These are phyloP conservation scores for Nemania sp. DNA, from an alignment of 2,329 filamentous ascomycete species.

Conservation along the genomic window DNA sequence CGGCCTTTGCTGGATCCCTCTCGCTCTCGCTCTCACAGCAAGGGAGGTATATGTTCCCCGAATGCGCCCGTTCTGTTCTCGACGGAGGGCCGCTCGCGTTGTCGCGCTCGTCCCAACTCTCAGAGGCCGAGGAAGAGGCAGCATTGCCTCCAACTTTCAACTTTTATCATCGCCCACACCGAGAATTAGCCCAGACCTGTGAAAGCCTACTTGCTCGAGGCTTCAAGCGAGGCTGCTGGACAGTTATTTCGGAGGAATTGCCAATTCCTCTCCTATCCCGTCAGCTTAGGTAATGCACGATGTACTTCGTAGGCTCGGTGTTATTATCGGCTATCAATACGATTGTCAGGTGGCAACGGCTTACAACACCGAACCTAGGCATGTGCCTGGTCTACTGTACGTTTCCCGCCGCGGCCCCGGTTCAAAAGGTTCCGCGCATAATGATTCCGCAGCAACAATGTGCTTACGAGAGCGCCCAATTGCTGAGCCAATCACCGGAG, in stretches of 20 bases:
- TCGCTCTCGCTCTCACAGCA: background rate
- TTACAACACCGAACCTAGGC: too few relatives aligned
- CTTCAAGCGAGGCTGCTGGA: too few relatives aligned
- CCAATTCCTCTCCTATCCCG: too few relatives aligned
- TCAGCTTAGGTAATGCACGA: conserved; percentile 14
- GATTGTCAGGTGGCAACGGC: background rate
- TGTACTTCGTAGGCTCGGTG: background rate
- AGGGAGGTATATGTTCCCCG: background rate
- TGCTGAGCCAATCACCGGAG: background rate
- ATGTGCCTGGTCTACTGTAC: too few relatives aligned
- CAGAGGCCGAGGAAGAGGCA: too few relatives aligned
- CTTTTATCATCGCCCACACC: too few relatives aligned
- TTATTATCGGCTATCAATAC: conserved; percentile 2
- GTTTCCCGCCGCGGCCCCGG: background rate
- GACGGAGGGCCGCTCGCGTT: too few relatives aligned
- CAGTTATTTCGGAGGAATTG: too few relatives aligned
- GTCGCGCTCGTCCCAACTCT: too few relatives aligned
- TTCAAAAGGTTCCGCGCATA: background rate
- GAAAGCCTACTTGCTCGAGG: too few relatives aligned
- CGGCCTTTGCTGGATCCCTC: conserved; percentile 21
- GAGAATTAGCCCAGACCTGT: too few relatives aligned
- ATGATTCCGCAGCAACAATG: conserved; percentile 10
- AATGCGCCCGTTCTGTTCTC: background rate
- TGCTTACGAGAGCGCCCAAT: background rate
- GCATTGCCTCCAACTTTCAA: too few relatives aligned